A percentile compares a stretch with the other conserved stretches of the same genome.
Evolutionary conservation across 1,284 basidiomycete genomes (phyloP).

Genomic region (Marasmius fiardii): DNA sequence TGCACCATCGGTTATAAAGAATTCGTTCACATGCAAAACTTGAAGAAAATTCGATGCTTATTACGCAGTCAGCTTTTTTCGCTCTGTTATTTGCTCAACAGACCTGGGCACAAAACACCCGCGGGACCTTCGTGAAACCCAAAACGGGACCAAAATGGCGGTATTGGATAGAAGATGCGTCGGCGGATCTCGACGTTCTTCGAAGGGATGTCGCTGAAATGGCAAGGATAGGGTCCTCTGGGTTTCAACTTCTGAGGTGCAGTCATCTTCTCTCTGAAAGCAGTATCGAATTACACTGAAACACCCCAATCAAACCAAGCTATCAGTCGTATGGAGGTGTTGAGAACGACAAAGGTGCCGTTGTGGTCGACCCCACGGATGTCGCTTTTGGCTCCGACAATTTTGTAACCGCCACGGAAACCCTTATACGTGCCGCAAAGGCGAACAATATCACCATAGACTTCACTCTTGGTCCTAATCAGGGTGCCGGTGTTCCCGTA

Average conservation of each 20-base stretch:
- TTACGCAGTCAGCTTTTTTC: too few relatives aligned
- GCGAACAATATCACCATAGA: constrained; percentile 17
- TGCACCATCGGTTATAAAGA: too few relatives aligned
- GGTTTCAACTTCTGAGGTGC: constrained; percentile 18
- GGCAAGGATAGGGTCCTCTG: constrained; percentile 13
- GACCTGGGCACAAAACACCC: not conserved
- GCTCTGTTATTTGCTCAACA: too few relatives aligned
- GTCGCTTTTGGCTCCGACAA: constrained; percentile 17
- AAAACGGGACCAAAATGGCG: constrained; percentile 16
- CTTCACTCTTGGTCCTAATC: constrained; percentile 16
- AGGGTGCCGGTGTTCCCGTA: constrained; percentile 17
- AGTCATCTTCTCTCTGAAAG: constrained; percentile 9
- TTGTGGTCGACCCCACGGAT: constrained; percentile 16
- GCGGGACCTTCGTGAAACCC: constrained; percentile 8
- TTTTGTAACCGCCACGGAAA: constrained; percentile 13
- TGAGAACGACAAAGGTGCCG: constrained; percentile 1
- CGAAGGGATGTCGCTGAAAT: constrained; percentile 16
- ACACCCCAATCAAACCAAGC: not conserved
- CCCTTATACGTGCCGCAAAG: constrained; percentile 12
- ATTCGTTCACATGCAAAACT: too few relatives aligned
- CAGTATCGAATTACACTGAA: not conserved
- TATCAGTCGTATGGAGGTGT: constrained; percentile 13
- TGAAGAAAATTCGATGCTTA: too few relatives aligned
- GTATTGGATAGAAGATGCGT: constrained; percentile 19
- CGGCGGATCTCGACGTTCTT: constrained; percentile 11